These are phyloP conservation scores for Malassezia globosa DNA, from an alignment of 1,284 basidiomycete species.

Conservation along the genomic window DNA sequence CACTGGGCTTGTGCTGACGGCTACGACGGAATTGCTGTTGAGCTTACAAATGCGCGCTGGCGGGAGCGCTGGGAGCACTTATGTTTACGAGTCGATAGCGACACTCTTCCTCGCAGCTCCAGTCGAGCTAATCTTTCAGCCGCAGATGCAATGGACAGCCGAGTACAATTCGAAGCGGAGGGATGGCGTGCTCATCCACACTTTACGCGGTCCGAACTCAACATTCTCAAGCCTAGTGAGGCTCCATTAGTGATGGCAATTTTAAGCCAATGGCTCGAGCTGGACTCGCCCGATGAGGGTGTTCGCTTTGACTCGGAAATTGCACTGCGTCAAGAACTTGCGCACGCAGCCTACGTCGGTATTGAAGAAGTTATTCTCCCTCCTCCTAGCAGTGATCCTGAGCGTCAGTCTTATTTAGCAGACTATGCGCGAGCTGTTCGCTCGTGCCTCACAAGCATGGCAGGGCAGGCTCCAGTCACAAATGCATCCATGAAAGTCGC, in stretches of 20 bases:
- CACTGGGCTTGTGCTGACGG: constrained; percentile 38
- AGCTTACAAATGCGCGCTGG: constrained; percentile 77
- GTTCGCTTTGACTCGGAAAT: constrained; percentile 91
- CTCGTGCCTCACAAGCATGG: constrained; percentile 24
- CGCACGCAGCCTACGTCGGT: constrained; percentile 84
- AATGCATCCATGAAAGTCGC: constrained; percentile 32
- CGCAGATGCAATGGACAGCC: constrained; percentile 7
- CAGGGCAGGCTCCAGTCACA: constrained; percentile 25
- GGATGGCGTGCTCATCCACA: constrained; percentile 71
- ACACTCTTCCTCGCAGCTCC: constrained; percentile 24
- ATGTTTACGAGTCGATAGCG: constrained; percentile 54
- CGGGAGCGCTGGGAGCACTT: constrained; percentile 74
- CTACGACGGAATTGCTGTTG: constrained; percentile 60
- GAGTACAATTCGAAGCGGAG: constrained; percentile 59
- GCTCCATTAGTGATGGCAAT: constrained; percentile 65
- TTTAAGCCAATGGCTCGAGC: constrained; percentile 83
- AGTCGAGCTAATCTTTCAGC: constrained; percentile 23
- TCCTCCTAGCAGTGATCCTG: constrained; percentile 61
- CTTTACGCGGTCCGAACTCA: constrained; percentile 74
- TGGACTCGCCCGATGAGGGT: constrained; percentile 85
- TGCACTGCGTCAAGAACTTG: constrained; percentile 81
- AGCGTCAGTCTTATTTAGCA: constrained; percentile 60
- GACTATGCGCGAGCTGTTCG: constrained; percentile 80
- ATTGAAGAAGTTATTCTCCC: constrained; percentile 75
- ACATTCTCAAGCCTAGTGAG: constrained; percentile 75